Conservation (phyloP, 2,329 filamentous ascomycete genomes). For the Botrytis tulipae region DNA sequence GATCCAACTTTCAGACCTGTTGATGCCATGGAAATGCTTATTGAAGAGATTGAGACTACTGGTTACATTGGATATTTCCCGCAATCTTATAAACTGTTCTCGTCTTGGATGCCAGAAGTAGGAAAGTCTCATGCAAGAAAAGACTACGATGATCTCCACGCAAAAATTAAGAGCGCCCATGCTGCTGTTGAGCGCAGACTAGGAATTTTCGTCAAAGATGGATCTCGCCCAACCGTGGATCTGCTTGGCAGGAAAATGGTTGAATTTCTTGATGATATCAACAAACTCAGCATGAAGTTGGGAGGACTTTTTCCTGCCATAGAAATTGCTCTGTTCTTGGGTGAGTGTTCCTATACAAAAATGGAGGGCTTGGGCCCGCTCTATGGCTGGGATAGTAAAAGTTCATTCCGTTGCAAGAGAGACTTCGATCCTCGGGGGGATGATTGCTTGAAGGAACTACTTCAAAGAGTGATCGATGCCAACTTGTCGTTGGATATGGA, state of each 20-base stretch:
- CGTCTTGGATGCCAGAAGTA: conserved; percentile 11
- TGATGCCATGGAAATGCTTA: conserved; percentile 6
- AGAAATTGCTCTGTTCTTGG: not conserved
- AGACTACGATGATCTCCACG: not conserved
- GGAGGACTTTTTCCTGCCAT: not conserved
- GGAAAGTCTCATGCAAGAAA: not conserved
- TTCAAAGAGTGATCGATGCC: not conserved
- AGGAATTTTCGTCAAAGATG: not conserved
- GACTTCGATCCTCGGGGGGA: not conserved
- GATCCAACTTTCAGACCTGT: conserved; percentile 1
- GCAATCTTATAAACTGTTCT: conserved; percentile 1
- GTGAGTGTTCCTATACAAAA: not conserved
- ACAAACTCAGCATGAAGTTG: not conserved
- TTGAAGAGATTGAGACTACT: not conserved
- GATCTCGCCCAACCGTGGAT: not conserved
- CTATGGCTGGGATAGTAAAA: not conserved
- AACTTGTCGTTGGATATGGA: not conserved
- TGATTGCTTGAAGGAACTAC: not conserved
- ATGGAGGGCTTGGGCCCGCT: not conserved
- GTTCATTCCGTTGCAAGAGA: not conserved
- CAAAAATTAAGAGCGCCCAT: not conserved
- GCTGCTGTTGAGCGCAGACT: not conserved
- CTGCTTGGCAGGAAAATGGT: not conserved
- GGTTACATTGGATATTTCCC: not conserved
- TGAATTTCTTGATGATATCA: not conserved